These are phyloP conservation scores for Globisporangium recalcitrans DNA, from an alignment of 352 stramenopile species.

Conservation along the genomic window DNA sequence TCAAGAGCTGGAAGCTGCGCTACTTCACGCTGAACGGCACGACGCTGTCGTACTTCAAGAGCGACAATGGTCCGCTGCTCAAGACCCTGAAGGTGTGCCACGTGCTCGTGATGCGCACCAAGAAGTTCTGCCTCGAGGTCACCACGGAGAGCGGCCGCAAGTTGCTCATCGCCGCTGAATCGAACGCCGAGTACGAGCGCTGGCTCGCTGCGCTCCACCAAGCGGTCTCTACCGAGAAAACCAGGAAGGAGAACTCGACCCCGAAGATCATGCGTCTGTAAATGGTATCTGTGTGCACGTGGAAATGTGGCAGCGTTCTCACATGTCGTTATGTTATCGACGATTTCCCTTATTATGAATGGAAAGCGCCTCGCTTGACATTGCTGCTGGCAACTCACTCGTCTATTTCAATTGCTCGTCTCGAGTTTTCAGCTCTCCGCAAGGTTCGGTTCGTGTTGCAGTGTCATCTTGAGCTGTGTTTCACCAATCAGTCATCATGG, in stretches of 20 bases:
- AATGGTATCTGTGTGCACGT: neutral
- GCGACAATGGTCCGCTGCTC: slow-evolving; percentile 63
- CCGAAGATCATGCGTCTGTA: slow-evolving; percentile 16
- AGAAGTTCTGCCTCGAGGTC: slow-evolving; percentile 72
- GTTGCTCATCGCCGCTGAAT: slow-evolving; percentile 67
- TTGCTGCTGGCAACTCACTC: neutral
- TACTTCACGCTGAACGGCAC: slow-evolving; percentile 78
- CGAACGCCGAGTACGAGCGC: slow-evolving; percentile 50
- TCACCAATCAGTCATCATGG: too few relatives aligned
- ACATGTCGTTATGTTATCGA: neutral
- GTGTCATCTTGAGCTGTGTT: too few relatives aligned
- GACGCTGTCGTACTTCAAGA: slow-evolving; percentile 83
- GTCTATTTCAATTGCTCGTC: neutral
- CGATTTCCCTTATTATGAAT: neutral
- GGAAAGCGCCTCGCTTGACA: neutral
- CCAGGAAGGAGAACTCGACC: slow-evolving; percentile 2
- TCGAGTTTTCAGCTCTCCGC: neutral
- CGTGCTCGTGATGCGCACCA: slow-evolving; percentile 56
- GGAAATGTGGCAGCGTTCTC: neutral
- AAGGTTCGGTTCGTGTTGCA: too few relatives aligned
- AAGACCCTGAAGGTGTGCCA: slow-evolving; percentile 64
- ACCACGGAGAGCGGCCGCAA: slow-evolving; percentile 70
- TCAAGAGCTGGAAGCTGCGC: slow-evolving; percentile 81
- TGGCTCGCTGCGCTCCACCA: slow-evolving; percentile 64
- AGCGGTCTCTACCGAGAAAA: slow-evolving; percentile 44